These are phyloP conservation scores for Phytophthora multivora DNA, from an alignment of 352 stramenopile species.

Conservation along the genomic window DNA sequence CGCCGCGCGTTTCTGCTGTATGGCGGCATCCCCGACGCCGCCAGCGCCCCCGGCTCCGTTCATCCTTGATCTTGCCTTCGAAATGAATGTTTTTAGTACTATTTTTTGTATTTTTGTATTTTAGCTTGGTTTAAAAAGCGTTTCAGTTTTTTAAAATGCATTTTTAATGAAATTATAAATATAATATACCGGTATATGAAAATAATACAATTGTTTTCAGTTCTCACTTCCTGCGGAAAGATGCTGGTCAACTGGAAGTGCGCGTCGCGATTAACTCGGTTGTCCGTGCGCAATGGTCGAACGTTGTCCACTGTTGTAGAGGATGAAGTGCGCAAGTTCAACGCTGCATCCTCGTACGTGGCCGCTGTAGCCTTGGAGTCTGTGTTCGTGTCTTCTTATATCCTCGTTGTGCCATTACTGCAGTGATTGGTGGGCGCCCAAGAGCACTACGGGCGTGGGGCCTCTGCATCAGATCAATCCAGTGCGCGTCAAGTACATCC, in stretches of 20 bases:
- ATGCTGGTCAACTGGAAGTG: slow-evolving; percentile 26
- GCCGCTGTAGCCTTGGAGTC: background rate
- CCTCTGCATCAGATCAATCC: slow-evolving; percentile 84
- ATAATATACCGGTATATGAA: too few species aligned
- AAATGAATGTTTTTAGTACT: background rate
- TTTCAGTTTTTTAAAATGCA: too few species aligned
- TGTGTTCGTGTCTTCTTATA: background rate
- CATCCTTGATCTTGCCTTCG: slow-evolving; percentile 7
- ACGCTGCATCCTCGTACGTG: slow-evolving; percentile 67
- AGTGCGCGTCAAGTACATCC: slow-evolving; percentile 87
- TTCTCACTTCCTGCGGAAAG: background rate
- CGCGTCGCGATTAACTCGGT: background rate
- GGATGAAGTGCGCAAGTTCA: slow-evolving; percentile 87
- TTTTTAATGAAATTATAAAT: too few species aligned
- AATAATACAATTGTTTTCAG: too few species aligned
- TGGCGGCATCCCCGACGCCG: slow-evolving; percentile 3
- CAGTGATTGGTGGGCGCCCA: slow-evolving; percentile 85
- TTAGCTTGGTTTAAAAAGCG: too few species aligned
- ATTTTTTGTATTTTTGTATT: too few species aligned
- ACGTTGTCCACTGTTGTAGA: slow-evolving; percentile 69
- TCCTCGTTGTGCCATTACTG: slow-evolving; percentile 2
- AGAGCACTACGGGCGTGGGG: slow-evolving; percentile 75
- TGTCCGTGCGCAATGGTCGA: slow-evolving; percentile 21
- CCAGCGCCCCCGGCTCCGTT: slow-evolving; percentile 11
- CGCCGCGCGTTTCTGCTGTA: slow-evolving; percentile 34